Base-by-base conservation (phyloP, 805 yeast genomes). In the Ogataea nitratoaversa region DNA sequence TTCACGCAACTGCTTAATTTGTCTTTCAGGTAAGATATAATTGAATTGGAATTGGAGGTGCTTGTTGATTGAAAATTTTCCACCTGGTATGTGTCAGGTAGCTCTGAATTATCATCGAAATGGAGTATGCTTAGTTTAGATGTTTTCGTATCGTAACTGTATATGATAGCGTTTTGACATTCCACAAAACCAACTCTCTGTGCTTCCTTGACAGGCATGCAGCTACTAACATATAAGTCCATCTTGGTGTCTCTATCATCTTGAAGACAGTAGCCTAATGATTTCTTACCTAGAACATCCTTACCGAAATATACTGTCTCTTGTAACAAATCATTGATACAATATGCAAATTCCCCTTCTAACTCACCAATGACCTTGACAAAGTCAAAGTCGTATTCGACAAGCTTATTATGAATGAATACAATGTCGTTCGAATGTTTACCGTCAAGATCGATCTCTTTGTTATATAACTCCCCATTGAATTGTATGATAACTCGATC, bases 401-500 rank as follows among this genome's bases (percentile, higher is more conserved):
- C 36, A 23, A 84, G 55, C 23, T 52, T 51, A 11, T 48, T 37
- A 35, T 67, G 63, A 5, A 87, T 61, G 47, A 59, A 83, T 3
- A 59, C 66, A 0, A 95, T 79, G 59, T 90, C 97, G 56, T 85
- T 85, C 0, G 67, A 38, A 23, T 48, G 50, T 14, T 22, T 23
- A 6, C 42, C 41, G 4, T 41, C 62, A 0, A 50, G 46, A 24
- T 66, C 48, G 18, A 83, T 72, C 28, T 72, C 82, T 1, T 58
- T 49, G 47, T 82, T 82, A 59, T 93, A 93, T 9, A 93, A 62
- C 53, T 93, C 97, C 0, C 99, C 99, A 58, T 95, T 93, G 63
- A 84, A 91, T 55, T 88, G 95, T 8, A 95, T 55, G 0, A 73
- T 53, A 36, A 54, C 70, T 50, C 66, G 48, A 34, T 63, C 47